These are phyloP conservation scores for Collybia sp. DNA, from an alignment of 768 basidiomycete species.

Conservation along the genomic window DNA sequence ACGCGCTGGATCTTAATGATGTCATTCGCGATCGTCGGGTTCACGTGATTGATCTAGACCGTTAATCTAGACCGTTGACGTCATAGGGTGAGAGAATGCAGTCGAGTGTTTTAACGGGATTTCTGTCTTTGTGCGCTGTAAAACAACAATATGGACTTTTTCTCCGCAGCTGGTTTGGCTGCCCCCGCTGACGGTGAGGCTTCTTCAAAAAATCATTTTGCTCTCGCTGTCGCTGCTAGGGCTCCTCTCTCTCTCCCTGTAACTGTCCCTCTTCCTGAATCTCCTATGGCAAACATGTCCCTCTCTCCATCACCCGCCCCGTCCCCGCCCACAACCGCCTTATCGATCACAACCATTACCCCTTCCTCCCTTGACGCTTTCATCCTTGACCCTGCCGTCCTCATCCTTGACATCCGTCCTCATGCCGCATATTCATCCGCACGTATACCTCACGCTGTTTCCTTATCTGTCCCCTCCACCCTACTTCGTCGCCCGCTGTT, in stretches of 20 bases:
- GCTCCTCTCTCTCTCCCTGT: constrained; percentile 31
- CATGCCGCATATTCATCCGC: constrained; percentile 67
- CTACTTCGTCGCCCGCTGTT: constrained; percentile 89
- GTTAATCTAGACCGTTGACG: no score
- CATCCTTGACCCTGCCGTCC: constrained; percentile 32
- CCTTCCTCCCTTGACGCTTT: constrained; percentile 21
- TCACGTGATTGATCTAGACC: no score
- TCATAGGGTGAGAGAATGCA: no score
- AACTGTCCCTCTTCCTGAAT: constrained; percentile 18
- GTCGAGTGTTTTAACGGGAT: no score
- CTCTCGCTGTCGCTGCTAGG: constrained; percentile 47
- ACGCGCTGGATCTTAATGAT: no score
- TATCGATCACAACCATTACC: constrained; percentile 9
- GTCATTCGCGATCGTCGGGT: no score
- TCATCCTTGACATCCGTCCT: constrained; percentile 87
- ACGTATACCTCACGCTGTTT: constrained; percentile 67
- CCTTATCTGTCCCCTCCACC: constrained; percentile 90
- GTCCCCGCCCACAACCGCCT: constrained; percentile 10
- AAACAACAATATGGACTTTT: constrained; percentile 33
- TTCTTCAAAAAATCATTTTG: constrained; percentile 32
- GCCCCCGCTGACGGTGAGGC: constrained; percentile 19
- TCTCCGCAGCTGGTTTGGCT: constrained; percentile 23
- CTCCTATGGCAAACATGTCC: constrained; percentile 17
- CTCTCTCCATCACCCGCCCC: constrained; percentile 6
- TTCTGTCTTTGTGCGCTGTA: neutral